These are phyloP conservation scores for Salix koriyanagi DNA, from an alignment of 345 rosid genomes.

Conservation along the genomic window DNA sequence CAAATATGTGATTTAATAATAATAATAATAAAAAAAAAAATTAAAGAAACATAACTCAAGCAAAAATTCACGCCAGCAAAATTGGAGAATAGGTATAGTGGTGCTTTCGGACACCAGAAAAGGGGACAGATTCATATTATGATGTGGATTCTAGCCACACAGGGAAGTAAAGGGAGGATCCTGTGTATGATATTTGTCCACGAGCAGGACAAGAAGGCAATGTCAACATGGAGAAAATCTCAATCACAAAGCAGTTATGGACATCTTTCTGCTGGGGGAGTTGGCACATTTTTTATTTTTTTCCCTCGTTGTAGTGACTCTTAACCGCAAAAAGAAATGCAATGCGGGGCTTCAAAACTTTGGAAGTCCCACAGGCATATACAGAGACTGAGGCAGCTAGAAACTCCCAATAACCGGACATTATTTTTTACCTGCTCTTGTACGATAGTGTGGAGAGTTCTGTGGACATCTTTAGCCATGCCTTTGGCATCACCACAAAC, in stretches of 20 bases:
- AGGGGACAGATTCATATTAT: not conserved
- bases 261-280: not conserved
- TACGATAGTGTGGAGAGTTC: conserved; percentile 73
- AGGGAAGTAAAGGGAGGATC: not conserved
- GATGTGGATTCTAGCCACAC: not conserved
- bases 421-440: conserved; percentile 67
- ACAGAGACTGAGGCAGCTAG: too few relatives aligned
- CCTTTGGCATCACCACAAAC: conserved; percentile 99
- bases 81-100: not conserved
- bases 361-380: too few relatives aligned
- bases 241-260: not conserved
- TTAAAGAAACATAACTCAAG: not conserved
- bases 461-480: conserved; percentile 96
- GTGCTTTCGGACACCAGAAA: not conserved
- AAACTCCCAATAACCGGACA: too few relatives aligned
- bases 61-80: not conserved
- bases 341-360: too few relatives aligned
- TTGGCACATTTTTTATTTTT: not conserved
- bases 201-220: not conserved
- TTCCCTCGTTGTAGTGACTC: not conserved
- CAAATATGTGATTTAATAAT: too few relatives aligned
- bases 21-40: not conserved
- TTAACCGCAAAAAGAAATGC: not conserved
- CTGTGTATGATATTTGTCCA: not conserved
- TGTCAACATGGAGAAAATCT: not conserved